Evolutionary conservation across 345 rosid species (phyloP).

Genomic region (Eucalyptus decipiens): DNA sequence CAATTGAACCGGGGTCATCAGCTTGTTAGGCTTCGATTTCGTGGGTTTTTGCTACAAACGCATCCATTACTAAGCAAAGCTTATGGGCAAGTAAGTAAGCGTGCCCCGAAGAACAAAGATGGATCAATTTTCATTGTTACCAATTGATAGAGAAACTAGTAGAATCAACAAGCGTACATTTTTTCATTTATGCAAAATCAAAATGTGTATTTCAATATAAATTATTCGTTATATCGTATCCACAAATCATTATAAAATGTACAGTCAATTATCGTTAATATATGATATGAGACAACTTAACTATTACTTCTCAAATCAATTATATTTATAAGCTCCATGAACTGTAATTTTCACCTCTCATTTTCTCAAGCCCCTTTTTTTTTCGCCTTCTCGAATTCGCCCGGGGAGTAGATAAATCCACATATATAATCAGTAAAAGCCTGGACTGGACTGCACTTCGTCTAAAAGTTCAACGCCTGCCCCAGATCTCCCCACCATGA

Average conservation of each 20-base stretch:
- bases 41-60: too few relatives aligned
- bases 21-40: not conserved
- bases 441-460: not conserved
- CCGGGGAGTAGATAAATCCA: not conserved
- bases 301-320: too few relatives aligned
- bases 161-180: accelerated
- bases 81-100: accelerated
- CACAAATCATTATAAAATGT: not conserved
- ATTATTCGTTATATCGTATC: not conserved
- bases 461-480: not conserved
- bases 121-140: not conserved
- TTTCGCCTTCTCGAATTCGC: not conserved
- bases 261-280: not conserved
- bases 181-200: not conserved
- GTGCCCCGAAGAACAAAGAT: accelerated
- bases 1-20: accelerated
- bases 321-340: not conserved
- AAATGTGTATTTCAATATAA: not conserved
- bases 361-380: not conserved
- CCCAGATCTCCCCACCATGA: not conserved
- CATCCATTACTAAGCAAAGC: too few relatives aligned
- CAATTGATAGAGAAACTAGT: not conserved
- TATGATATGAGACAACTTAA: not conserved
- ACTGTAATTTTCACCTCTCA: not conserved
- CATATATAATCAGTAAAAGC: not conserved